Evolutionary conservation across 2,329 filamentous ascomycete genomes (phyloP).

Genomic region (Calonectria montana): DNA sequence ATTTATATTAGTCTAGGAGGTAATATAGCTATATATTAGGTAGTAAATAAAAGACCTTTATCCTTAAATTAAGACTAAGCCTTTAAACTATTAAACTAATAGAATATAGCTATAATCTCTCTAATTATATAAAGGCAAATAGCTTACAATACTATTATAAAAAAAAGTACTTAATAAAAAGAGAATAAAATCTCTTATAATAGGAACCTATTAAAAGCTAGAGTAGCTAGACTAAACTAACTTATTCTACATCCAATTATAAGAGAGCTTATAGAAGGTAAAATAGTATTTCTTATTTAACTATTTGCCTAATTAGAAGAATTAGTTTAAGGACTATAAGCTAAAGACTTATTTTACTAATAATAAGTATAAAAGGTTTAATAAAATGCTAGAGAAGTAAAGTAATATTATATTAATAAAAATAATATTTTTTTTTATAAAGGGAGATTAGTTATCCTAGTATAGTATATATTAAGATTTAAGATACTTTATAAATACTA

Average conservation of each 20-base stretch:
- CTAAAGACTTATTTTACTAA: background rate
- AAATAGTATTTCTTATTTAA: constrained; percentile 1
- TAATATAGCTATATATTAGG: too few species aligned
- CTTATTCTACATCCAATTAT: constrained; percentile 13
- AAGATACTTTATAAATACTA: background rate
- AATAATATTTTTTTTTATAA: background rate
- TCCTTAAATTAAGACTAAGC: background rate
- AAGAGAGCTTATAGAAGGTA: background rate
- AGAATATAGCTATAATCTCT: background rate
- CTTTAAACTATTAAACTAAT: background rate
- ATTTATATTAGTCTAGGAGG: background rate
- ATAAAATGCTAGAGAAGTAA: background rate
- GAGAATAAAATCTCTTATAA: background rate
- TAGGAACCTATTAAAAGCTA: background rate
- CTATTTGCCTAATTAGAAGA: background rate
- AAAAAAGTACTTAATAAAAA: background rate
- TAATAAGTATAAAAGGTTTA: constrained; percentile 1
- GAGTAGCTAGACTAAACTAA: background rate
- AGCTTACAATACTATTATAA: background rate
- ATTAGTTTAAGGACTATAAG: background rate
- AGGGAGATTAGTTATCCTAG: background rate
- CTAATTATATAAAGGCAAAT: background rate
- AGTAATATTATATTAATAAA: background rate
- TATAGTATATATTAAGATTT: background rate
- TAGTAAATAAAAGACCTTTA: background rate